Evolutionary conservation across 192 early-diverging fungal genomes (phyloP), one percentile per base, ranked within the genome.

Genomic region (Coemansia sp.): DNA sequence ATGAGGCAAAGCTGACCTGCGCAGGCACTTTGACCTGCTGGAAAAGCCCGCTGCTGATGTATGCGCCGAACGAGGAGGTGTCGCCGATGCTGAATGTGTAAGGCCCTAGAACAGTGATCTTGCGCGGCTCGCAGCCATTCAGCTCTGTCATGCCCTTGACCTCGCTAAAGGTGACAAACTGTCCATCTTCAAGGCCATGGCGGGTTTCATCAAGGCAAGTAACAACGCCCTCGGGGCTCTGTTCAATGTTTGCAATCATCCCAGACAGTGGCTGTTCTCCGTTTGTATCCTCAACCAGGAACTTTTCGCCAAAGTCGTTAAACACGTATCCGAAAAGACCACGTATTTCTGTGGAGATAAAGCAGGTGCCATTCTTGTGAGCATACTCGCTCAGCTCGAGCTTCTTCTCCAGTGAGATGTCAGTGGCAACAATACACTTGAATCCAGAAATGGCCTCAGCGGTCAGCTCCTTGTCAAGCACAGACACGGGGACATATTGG

Each of bases 21-120:
- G 90, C 92, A 15, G 95, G 95, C 82, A 88, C 81, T 85, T 98
- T 98, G 62, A 97, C 97, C 86, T 99, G 96, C 48, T 89, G 91
- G 86, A 96, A 99, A 55, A 94, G 78, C 31, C 97, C 97, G 1
- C 96, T 94, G 39, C 86, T 77, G 30, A 71, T 79, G 81, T 97
- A 98, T 9, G 77, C 75, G 30, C 91, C 87, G 56, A 96, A 85
- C 13, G 62, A 70, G 20, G 79, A 85, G 8, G 94, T 94, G 68
- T 98, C 93, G 18, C 96, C 97, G 67, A 99, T 98, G 59, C 87
- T 92, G 79, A 97, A 99, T 10, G 96, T 96, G 74, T 97, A 98
- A 30, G 97, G 97, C 62, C 87, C 90, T n/a, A 92, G 72, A 1
- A 95, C 91, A 64, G 90, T 94, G 73, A 99, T 73, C 64, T 89